Conservation (phyloP, 1,139 yeast species). For the Candida sanyaensis region DNA sequence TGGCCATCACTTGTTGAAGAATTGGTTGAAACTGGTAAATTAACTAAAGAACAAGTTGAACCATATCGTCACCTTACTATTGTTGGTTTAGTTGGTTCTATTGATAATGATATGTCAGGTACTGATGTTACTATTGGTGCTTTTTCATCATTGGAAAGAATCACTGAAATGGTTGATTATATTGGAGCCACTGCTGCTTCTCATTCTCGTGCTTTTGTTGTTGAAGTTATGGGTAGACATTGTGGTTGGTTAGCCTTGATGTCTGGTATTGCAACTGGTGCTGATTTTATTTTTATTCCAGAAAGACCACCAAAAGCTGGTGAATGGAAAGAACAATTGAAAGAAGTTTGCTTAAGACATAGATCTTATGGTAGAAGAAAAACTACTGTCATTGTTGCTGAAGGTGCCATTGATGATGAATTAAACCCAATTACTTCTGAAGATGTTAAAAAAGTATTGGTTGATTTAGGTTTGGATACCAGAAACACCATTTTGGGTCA, state of each 20-base stretch:
- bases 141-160: slow-evolving; percentile 73
- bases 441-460: slow-evolving; percentile 68
- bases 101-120: slow-evolving; percentile 82
- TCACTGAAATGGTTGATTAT: slow-evolving; percentile 75
- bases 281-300: slow-evolving; percentile 79
- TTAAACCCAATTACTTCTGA: slow-evolving; percentile 65
- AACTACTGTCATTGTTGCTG: slow-evolving; percentile 80
- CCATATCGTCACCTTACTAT: slow-evolving; percentile 77
- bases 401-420: slow-evolving; percentile 74
- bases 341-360: slow-evolving; percentile 69
- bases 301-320: slow-evolving; percentile 72
- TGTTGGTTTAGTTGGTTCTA: slow-evolving; percentile 87
- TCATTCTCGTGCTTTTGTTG: slow-evolving; percentile 80
- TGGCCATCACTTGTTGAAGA: slow-evolving; percentile 77
- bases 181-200: slow-evolving; percentile 85
- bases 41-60: slow-evolving; percentile 52
- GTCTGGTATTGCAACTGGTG: slow-evolving; percentile 83
- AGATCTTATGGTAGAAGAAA: slow-evolving; percentile 84
- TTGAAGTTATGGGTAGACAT: slow-evolving; percentile 90
- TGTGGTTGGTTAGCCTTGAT: slow-evolving; percentile 87
- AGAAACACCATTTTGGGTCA: slow-evolving; percentile 80
- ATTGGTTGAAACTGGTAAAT: slow-evolving; percentile 47
- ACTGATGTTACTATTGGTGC: slow-evolving; percentile 86
- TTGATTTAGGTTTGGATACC: slow-evolving; percentile 73
- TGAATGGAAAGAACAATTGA: slow-evolving; percentile 78